Evolutionary conservation across 2,329 filamentous ascomycete species (phyloP), one percentile per base, ranked within the genome.

Genomic region (Botryotinia globosa): DNA sequence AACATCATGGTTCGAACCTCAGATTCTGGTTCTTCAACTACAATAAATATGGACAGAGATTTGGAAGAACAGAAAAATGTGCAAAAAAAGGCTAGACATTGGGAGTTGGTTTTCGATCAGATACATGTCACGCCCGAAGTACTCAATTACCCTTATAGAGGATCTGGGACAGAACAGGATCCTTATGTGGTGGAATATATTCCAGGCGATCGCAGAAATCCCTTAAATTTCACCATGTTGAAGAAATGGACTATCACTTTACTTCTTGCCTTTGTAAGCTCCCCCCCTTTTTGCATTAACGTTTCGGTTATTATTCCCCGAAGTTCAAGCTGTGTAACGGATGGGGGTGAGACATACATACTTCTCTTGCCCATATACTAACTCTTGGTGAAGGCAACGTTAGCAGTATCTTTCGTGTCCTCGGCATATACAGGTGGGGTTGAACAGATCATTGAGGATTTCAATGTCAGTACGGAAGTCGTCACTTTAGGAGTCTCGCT

Each of bases 321-420:
- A 56, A 32, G n/a, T 42, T 56, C 42, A 29, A 44, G 39, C 34
- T 32, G 65, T 68, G 65, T 56, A 16, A 68, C 48, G 10, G 9
- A 54, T 10, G 22, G 14, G 25, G 16, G 22, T 37, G 42, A 63
- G 5, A 62, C 37, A 37, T n/a, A 14, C 0, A 34, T 12, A 37
- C 16, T n/a, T 44, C 18, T 42, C 29, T 34, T 63, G 29, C 88
- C 89, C 78, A 84, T 32, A 29, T 25, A 37, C 58, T 72, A 37
- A 64, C 3, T 63, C 86, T 76, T 79, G 83, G 90, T 71, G 87
- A 86, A 5, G 86, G 87, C 81, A n/a, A 82, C 82, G 0, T 76
- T 84, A 29, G 82, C 81, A 34, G 82, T 84, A 39, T 78, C 83
- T 20, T 77, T 84, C 48, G 80, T 81, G 34, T 83, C 82, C 0